phyloP scores from a whole-genome alignment of 768 basidiomycete genomes.

The Chiua virens region DNA sequence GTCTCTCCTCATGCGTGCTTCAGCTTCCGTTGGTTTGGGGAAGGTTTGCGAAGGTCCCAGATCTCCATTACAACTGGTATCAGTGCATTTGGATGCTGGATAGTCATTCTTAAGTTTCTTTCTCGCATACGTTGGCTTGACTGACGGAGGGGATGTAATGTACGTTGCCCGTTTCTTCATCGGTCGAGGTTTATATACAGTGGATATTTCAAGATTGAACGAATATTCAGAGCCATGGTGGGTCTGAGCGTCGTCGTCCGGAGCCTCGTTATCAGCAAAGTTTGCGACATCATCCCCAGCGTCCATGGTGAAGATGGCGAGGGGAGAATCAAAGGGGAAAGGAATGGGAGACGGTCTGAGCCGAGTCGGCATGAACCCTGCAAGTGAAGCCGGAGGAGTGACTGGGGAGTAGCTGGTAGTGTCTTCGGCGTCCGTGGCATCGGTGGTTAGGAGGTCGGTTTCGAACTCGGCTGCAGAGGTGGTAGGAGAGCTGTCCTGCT shows the following conservation, averaged over 20 bases:
- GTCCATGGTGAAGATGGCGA: constrained; percentile 49
- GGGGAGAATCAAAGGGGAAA: constrained; percentile 31
- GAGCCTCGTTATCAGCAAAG: constrained; percentile 28
- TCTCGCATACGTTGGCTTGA: constrained; percentile 6
- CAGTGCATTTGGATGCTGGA: constrained; percentile 4
- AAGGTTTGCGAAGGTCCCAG: not conserved
- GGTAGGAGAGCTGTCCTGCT: constrained; percentile 32
- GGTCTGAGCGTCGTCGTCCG: not conserved
- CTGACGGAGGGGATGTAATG: constrained; percentile 28
- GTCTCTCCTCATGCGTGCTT: constrained; percentile 41
- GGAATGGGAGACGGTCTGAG: not conserved
- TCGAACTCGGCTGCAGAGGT: constrained; percentile 40
- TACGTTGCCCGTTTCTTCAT: constrained; percentile 44
- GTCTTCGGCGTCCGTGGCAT: constrained; percentile 41
- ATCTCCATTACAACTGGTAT: not conserved
- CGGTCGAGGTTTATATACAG: constrained; percentile 75
- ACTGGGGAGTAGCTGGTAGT: constrained; percentile 6
- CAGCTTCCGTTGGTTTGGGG: constrained; percentile 18
- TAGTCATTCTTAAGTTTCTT: constrained; percentile 31
- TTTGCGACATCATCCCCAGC: constrained; percentile 36
- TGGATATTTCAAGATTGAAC: constrained; percentile 64
- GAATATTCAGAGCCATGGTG: constrained; percentile 27
- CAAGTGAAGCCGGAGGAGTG: constrained; percentile 7
- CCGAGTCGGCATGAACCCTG: not conserved
- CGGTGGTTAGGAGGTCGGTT: constrained; percentile 36